A percentile compares a stretch with the other conserved stretches of the same genome.
Conservation (phyloP, 371 early-diverging fungal genomes). For the Smittium culicis region DNA sequence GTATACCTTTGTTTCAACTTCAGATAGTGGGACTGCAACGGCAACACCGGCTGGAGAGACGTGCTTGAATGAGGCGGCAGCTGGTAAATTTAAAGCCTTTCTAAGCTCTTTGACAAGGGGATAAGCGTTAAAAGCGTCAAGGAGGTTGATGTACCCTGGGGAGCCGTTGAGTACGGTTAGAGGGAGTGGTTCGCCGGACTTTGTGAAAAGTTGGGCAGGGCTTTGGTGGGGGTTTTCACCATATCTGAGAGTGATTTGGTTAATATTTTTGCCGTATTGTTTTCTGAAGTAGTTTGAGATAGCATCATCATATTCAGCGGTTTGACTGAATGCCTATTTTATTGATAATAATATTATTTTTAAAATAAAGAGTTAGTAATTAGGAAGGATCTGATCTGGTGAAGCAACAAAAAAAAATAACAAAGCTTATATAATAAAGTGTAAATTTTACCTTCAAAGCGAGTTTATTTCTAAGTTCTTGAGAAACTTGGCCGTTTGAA, state of each 20-base stretch:
- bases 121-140: constrained; percentile 94
- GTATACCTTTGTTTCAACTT: constrained; percentile 75
- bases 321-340: constrained; percentile 75
- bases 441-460: constrained; percentile 27
- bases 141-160: constrained; percentile 94
- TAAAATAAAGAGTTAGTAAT: background rate
- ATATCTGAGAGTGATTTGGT: constrained; percentile 80
- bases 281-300: constrained; percentile 89
- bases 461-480: constrained; percentile 34
- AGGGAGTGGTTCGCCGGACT: constrained; percentile 59
- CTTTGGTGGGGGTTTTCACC: constrained; percentile 97
- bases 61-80: constrained; percentile 97
- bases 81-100: constrained; percentile 53
- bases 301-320: constrained; percentile 88
- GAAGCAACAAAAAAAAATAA: no score
- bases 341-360: constrained; percentile 1
- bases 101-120: constrained; percentile 87
- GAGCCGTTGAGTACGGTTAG: constrained; percentile 82
- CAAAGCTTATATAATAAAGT: constrained; percentile 27
- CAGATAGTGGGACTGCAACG: constrained; percentile 68
- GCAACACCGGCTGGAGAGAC: constrained; percentile 97
- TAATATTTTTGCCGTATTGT: constrained; percentile 58
- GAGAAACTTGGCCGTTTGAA: constrained; percentile 33
- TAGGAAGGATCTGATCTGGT: no score
- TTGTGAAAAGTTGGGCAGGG: constrained; percentile 83